Evolutionary conservation across 805 yeast species (phyloP), one percentile per base, ranked within the genome.

Genomic region (Teunomyces aglyptinius): DNA sequence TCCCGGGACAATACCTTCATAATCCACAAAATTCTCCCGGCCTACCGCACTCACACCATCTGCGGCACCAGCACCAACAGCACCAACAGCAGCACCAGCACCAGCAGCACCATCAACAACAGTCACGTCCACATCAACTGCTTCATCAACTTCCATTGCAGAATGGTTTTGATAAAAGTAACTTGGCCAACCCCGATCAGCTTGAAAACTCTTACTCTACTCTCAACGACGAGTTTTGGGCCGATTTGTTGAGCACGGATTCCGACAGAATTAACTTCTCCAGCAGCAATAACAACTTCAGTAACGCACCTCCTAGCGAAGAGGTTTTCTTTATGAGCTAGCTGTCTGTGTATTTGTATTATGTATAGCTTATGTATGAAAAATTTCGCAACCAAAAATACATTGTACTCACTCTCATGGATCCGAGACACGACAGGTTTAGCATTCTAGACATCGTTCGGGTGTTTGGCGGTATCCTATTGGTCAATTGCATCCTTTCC

Each of bases 171-270:
- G 31, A 26, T 18, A 15, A 27, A 13, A 29, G 16, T 27, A 39
- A 27, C 15, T 44, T 48, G 49, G 60, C 70, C 6, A 66, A 61
- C 50, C 62, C 66, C 1, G 67, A 67, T 45, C 67, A 74, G 42
- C 55, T 72, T 16, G 80, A 77, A 39, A 67, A 68, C 54, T 78
- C 82, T 8, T 75, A 74, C 41, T 73, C 76, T 68, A 77, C 82
- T 7, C 61, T 83, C 29, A 81, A 80, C 48, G 90, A 84, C 56
- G 90, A 85, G 57, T 82, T 85, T 54, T 85, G 90, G 90, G 73
- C 82, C 29, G 86, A 84, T 48, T 61, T 78, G 28, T 59, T 77
- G 27, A 67, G 67, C 43, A 58, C 69, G 0, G 67, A 57, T 35
- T 51, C 68, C 13, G 68, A 70, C 53, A 60, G 61, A 43, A 55